Evolutionary conservation across 768 basidiomycete species (phyloP).

Genomic region (Neoboletus magnificus): DNA sequence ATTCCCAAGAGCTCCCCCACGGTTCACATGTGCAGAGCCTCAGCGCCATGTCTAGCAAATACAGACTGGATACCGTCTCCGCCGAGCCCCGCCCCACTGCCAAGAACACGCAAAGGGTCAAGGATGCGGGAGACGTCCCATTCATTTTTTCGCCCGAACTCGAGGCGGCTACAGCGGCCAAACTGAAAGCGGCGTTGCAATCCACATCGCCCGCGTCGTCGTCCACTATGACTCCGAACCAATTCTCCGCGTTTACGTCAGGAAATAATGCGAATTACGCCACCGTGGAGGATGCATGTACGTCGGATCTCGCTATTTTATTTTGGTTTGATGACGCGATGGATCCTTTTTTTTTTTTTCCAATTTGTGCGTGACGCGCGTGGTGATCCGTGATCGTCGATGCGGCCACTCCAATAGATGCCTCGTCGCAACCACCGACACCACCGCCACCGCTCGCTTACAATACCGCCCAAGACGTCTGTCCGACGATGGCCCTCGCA

Average conservation of each 20-base stretch:
- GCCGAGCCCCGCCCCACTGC: constrained; percentile 6
- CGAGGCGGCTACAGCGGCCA: constrained; percentile 30
- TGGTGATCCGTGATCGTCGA: constrained; percentile 7
- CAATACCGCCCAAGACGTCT: constrained; percentile 3
- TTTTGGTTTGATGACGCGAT: constrained; percentile 1
- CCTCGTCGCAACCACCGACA: constrained; percentile 2
- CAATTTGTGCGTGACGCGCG: background rate
- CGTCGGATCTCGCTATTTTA: constrained; percentile 19
- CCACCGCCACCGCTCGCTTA: constrained; percentile 11
- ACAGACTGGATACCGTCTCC: constrained; percentile 17
- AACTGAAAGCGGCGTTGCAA: constrained; percentile 26
- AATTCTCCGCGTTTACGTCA: constrained; percentile 22
- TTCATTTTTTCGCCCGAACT: constrained; percentile 33
- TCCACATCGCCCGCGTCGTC: constrained; percentile 8
- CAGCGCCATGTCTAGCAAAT: constrained; percentile 25
- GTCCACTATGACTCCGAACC: constrained; percentile 1
- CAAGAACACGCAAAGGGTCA: constrained; percentile 21
- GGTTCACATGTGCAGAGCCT: constrained; percentile 19
- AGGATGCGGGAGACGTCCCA: constrained; percentile 30
- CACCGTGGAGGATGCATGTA: constrained; percentile 24
- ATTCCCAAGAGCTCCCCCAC: constrained; percentile 22
- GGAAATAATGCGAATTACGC: constrained; percentile 13
- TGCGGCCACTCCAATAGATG: constrained; percentile 1
- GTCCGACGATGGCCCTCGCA: background rate
- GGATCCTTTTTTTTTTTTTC: background rate